Evolutionary conservation across 495 filamentous ascomycete species (phyloP).

Genomic region (Xylaria sp.): DNA sequence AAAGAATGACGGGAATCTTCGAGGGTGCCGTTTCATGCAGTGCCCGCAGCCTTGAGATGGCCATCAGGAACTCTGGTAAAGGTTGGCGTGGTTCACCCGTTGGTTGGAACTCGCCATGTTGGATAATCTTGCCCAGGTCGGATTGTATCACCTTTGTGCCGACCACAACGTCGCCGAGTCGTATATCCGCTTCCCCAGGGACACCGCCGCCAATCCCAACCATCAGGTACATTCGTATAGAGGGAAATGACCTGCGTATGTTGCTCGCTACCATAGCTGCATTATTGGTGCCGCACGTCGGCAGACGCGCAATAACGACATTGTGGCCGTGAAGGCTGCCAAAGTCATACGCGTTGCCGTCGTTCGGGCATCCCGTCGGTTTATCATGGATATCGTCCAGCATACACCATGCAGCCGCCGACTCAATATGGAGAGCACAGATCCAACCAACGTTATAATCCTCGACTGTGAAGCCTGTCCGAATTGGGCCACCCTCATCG

Average conservation of each 20-base stretch:
- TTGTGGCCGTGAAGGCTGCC: slow-evolving; percentile 49
- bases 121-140: slow-evolving; percentile 50
- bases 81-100: slow-evolving; percentile 39
- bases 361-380: slow-evolving; percentile 22
- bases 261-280: slow-evolving; percentile 47
- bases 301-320: slow-evolving; percentile 55
- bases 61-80: background rate
- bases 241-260: slow-evolving; percentile 44
- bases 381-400: slow-evolving; percentile 48
- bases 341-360: slow-evolving; percentile 45
- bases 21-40: slow-evolving; percentile 5
- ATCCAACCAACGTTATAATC: slow-evolving; percentile 61
- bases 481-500: slow-evolving; percentile 5
- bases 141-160: slow-evolving; percentile 53
- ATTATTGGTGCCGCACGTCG: slow-evolving; percentile 40
- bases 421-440: slow-evolving; percentile 54
- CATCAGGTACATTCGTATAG: slow-evolving; percentile 49
- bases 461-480: slow-evolving; percentile 15
- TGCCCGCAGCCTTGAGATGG: slow-evolving; percentile 4
- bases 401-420: slow-evolving; percentile 51
- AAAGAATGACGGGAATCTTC: slow-evolving; percentile 24
- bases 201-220: slow-evolving; percentile 55
- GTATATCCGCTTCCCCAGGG: slow-evolving; percentile 47
- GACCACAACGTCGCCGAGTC: slow-evolving; percentile 55
- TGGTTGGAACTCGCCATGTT: slow-evolving; percentile 38